Base-by-base conservation (phyloP, 495 filamentous ascomycete species). In the Polyplosphaeria fusca region DNA sequence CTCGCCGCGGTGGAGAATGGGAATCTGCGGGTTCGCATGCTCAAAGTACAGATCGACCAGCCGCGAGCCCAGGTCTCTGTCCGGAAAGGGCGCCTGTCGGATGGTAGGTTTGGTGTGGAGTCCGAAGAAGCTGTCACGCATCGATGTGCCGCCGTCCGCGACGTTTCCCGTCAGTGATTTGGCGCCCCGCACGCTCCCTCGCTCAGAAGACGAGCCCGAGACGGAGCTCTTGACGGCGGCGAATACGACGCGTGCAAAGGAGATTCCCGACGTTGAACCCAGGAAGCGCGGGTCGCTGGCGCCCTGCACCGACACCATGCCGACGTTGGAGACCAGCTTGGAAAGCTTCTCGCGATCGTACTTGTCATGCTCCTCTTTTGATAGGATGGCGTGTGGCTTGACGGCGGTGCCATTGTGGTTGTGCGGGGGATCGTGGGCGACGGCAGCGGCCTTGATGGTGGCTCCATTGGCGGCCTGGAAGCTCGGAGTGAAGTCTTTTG, bases 111-210 rank as follows among this genome's bases (percentile, higher is more conserved):
- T 89, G 13, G 88, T 94, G 65, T 95, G 90, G 40, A 97, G 71
- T 16, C 92, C 92, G 65, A 97, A 97, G 74, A 95, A 95, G 0
- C 88, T 92, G 71, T 96, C 92, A 35, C 92, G 82, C 87, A 94
- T 94, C 18, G 83, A 86, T 25, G 86, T 87, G 3, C 57, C 64
- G 19, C 57, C 55, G 30, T 56, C 59, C 25, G 61, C 61, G 16
- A 59, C 56, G 38, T 42, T 55, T 26, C 37, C 42, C 5, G 65
- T 37, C 16, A 60, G 44, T 16, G 55, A 7, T 51, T 66, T 66
- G 27, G 41, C 30, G 19, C 56, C 61, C 40, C 65, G 53, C 13
- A 76, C 62, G 53, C 77, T 59, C 28, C 78, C 79, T 23, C 82
- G 82, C 58, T 88, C 86, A 1, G 85, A 81, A 11, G 69, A 65